phyloP scores from a whole-genome alignment of 2,329 filamentous ascomycete genomes.

The Nannizziopsis barbatae region DNA sequence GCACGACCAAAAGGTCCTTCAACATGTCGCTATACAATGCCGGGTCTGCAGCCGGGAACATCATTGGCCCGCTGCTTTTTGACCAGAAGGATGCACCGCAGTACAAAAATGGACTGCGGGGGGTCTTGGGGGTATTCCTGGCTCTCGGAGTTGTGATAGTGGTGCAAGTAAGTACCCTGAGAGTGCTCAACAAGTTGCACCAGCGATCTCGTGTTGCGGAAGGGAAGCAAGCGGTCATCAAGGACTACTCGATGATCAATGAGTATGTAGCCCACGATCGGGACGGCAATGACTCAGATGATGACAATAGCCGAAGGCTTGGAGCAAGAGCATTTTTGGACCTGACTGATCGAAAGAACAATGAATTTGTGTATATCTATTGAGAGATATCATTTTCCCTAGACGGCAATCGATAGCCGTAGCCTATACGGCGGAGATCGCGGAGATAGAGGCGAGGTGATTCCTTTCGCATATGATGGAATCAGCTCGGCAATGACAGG shows the following conservation, averaged over 20 bases:
- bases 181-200: constrained; percentile 45
- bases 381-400: constrained; percentile 18
- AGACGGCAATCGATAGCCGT: neutral
- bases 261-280: constrained; percentile 35
- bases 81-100: constrained; percentile 45
- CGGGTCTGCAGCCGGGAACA: constrained; percentile 52
- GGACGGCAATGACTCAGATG: constrained; percentile 19
- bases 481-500: no score
- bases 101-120: constrained; percentile 48
- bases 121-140: constrained; percentile 37
- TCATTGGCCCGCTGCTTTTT: constrained; percentile 56
- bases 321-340: constrained; percentile 46
- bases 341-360: constrained; percentile 54
- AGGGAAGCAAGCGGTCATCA: constrained; percentile 50
- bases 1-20: constrained; percentile 55
- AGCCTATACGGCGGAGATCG: neutral
- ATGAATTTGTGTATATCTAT: constrained; percentile 57
- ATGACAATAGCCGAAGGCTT: constrained; percentile 11
- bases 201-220: constrained; percentile 44
- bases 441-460: neutral
- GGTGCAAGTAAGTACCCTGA: constrained; percentile 45
- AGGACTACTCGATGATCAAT: constrained; percentile 51
- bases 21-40: constrained; percentile 55
- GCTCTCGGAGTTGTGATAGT: constrained; percentile 44
- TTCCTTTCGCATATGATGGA: no score